Evolutionary conservation across 306 rosid species (phyloP).

Genomic region (Echinosophora koreensis): DNA sequence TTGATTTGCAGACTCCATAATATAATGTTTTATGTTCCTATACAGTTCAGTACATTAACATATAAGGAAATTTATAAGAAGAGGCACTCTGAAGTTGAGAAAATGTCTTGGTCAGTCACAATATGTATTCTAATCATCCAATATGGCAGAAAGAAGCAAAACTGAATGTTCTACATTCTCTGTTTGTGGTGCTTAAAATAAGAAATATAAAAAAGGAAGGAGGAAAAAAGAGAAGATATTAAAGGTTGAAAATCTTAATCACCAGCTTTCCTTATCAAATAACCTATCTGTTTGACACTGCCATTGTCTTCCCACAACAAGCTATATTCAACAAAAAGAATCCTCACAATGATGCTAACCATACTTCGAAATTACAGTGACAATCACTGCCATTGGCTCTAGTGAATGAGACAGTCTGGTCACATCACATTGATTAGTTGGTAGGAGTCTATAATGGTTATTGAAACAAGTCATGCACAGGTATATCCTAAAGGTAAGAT

Average conservation of each 20-base stretch:
- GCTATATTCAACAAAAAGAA: slow-evolving; percentile 35
- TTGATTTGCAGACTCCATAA: too few species aligned
- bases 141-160: slow-evolving; percentile 35
- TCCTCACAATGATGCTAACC: not conserved
- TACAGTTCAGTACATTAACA: too few species aligned
- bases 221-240: slow-evolving; percentile 27
- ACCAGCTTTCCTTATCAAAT: slow-evolving; percentile 12
- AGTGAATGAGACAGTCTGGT: not conserved
- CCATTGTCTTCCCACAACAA: slow-evolving; percentile 25
- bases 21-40: too few species aligned
- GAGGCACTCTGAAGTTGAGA: slow-evolving; percentile 52
- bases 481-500: too few species aligned
- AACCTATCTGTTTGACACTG: slow-evolving; percentile 21
- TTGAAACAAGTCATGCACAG: too few species aligned
- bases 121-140: slow-evolving; percentile 22
- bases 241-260: slow-evolving; percentile 24
- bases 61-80: slow-evolving; percentile 27
- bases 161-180: slow-evolving; percentile 6
- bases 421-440: too few species aligned
- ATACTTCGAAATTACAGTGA: slow-evolving; percentile 5
- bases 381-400: slow-evolving; percentile 18
- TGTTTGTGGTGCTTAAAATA: slow-evolving; percentile 28
- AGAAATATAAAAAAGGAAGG: slow-evolving; percentile 19
- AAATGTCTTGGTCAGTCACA: slow-evolving; percentile 38
- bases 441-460: too few species aligned